Evolutionary conservation across 345 rosid species (phyloP).

Genomic region (Syzygium aqueum): DNA sequence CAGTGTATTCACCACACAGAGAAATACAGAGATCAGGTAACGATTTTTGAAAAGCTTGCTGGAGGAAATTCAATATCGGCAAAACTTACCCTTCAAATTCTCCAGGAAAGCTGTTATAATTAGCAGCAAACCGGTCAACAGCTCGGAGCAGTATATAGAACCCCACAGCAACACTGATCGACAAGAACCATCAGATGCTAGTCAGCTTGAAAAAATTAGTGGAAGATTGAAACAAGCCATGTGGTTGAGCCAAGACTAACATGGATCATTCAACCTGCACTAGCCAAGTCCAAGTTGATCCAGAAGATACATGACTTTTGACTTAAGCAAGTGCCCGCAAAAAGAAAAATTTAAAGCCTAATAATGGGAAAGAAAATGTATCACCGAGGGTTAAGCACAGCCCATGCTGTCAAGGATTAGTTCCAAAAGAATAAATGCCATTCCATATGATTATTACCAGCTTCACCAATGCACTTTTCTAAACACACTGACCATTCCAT

Average conservation of each 20-base stretch:
- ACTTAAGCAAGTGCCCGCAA: not conserved
- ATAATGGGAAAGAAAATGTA: not conserved
- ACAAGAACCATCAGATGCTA: not conserved
- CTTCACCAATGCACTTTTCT: not conserved
- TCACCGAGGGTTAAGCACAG: not conserved
- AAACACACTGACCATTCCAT: not conserved
- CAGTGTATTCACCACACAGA: not conserved
- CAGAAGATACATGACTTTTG: not conserved
- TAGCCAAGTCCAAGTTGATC: not conserved
- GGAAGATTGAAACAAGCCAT: not conserved
- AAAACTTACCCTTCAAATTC: conserved; percentile 81
- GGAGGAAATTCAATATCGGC: not conserved
- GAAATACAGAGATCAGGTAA: not conserved
- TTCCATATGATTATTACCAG: not conserved
- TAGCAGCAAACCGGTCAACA: conserved; percentile 77
- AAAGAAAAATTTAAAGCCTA: not conserved
- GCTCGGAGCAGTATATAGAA: conserved; percentile 90
- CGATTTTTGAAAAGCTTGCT: not conserved
- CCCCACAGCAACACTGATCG: conserved; percentile 56
- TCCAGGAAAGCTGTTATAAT: conserved; percentile 87
- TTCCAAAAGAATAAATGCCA: not conserved
- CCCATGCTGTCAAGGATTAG: not conserved
- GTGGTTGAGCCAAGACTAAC: not conserved
- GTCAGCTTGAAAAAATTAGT: not conserved
- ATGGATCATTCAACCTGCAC: not conserved